Evolutionary conservation across 2,329 filamentous ascomycete genomes (phyloP).

Genomic region (Penicillium psychrosexuale): DNA sequence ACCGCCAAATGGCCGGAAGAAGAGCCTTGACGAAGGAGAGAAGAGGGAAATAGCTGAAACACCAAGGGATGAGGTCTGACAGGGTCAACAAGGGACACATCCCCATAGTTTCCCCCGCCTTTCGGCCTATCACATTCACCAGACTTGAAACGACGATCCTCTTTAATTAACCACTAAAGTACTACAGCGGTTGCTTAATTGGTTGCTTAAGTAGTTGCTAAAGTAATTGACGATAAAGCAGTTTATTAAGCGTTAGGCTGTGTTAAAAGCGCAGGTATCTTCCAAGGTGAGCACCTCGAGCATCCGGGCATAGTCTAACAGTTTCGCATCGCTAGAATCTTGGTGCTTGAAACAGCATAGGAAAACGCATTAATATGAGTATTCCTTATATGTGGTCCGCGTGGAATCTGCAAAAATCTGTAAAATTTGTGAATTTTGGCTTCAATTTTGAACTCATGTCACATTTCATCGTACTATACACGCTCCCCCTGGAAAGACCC

Average conservation of each 20-base stretch:
- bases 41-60: conserved; percentile 16
- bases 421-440: background rate
- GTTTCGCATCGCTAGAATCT: background rate
- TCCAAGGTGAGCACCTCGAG: background rate
- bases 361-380: background rate
- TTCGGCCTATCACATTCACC: conserved; percentile 23
- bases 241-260: too few species aligned
- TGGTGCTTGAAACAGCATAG: too few species aligned
- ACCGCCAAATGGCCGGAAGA: background rate
- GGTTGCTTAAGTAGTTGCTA: too few species aligned
- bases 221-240: too few species aligned
- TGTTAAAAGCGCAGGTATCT: background rate
- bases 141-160: conserved; percentile 18
- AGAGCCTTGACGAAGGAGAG: background rate
- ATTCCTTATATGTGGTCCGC: background rate
- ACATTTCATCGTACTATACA: conserved; percentile 7
- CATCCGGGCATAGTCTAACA: background rate
- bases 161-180: conserved; percentile 10
- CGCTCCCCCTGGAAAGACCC: background rate
- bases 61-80: background rate
- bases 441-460: conserved; percentile 2
- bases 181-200: too few species aligned
- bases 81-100: conserved; percentile 12
- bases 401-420: background rate
- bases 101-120: conserved; percentile 5